Evolutionary conservation across 2,329 filamentous ascomycete species (phyloP), one percentile per base, ranked within the genome.

Genomic region (Aspergillus neoniger): DNA sequence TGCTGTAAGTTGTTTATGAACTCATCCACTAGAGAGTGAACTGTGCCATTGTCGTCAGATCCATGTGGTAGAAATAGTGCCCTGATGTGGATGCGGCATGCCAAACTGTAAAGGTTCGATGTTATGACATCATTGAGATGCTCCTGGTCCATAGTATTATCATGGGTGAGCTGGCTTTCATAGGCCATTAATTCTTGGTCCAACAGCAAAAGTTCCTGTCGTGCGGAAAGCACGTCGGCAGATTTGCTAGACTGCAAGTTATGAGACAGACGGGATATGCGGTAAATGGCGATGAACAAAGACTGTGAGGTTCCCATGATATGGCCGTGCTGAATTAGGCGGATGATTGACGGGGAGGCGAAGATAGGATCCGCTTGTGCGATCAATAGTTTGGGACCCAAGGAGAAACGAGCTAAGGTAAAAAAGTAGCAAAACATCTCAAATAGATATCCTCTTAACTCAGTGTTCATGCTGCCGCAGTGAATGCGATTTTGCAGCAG

Each of bases 341-440:
- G 5, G 10, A 36, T n/a, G 5, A 52, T 14, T 2, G 25, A 28
- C 9, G 39, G 43, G 15, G 44, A 55, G 12, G 53, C 32, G 21
- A 60, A 49, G 39, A 62, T 56, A 4, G 21, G 49, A 19, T 21
- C 25, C 8, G 32, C 57, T 5, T 41, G 47, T 25, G 25, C 4
- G 9, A 60, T 15, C 10, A 30, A 41, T 17, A 60, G 19, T 10
- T 32, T 17, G 5, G 49, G 5, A 1, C 52, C 38, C 10, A 59
- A 57, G 1, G 60, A 48, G 25, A 60, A 60, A 8, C 48, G 48
- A 5, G 57, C 30, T 5, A 62, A 23, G 2, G 60, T 47, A 39
- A 57, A 62, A 10, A 57, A 53, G n/a, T 62, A 62, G 30, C 52
- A 60, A 10, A 62, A 62, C 38, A 62, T 53, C 25, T 60, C 60